phyloP scores from a whole-genome alignment of 2,329 filamentous ascomycete species.

The Calonectria montana region DNA sequence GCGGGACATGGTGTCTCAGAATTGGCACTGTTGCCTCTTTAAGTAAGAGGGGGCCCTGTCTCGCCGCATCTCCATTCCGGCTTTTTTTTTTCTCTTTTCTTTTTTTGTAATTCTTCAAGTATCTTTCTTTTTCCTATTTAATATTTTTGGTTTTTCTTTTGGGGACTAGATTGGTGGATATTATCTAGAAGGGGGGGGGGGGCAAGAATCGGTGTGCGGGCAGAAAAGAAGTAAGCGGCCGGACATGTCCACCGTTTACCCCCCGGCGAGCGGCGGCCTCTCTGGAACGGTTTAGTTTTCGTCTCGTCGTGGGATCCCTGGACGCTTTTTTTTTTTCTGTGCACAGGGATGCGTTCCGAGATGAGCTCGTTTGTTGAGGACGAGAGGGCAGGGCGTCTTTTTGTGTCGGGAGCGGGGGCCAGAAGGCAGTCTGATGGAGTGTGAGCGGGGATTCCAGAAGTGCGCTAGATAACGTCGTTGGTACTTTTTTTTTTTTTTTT shows the following conservation, averaged over 20 bases:
- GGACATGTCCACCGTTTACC: not conserved
- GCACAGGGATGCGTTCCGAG: constrained; percentile 3
- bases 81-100: too few relatives aligned
- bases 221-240: too few relatives aligned
- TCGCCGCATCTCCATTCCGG: too few relatives aligned
- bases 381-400: not conserved
- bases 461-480: constrained; percentile 28
- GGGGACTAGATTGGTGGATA: too few relatives aligned
- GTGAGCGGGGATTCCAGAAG: constrained; percentile 20
- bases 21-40: not conserved
- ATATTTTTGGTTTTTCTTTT: too few relatives aligned
- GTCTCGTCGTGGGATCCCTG: not conserved
- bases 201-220: not conserved
- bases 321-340: not conserved
- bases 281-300: not conserved
- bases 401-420: not conserved
- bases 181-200: too few relatives aligned
- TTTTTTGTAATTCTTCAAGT: too few relatives aligned
- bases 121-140: too few relatives aligned
- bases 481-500: not conserved
- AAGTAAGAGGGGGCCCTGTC: too few relatives aligned
- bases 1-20: too few relatives aligned
- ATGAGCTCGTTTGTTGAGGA: constrained; percentile 4
- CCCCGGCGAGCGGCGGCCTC: not conserved
- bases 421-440: not conserved